Percentiles rank a stretch among this genome's conserved stretches.
phyloP scores from a whole-genome alignment of 495 filamentous ascomycete species.

The Podospora comata region DNA sequence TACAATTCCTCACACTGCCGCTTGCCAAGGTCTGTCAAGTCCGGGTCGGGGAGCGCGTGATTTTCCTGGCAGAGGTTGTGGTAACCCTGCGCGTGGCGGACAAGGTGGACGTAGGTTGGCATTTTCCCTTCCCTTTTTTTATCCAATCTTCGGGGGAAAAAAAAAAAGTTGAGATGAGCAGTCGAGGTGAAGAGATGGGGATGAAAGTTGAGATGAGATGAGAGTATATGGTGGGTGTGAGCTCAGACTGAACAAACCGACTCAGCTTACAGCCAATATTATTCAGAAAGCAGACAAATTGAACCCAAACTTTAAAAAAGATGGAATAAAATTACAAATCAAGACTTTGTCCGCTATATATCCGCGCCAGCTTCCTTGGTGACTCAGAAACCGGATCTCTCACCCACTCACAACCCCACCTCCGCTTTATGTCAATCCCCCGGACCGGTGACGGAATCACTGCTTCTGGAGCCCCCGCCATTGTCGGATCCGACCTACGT shows the following conservation, averaged over 20 bases:
- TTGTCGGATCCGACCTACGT: background rate
- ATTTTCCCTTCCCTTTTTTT: background rate
- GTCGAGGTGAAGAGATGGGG: background rate
- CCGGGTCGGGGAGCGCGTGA: slow-evolving; percentile 71
- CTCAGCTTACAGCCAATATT: background rate
- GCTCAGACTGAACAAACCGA: background rate
- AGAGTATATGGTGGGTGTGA: background rate
- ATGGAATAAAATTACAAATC: background rate
- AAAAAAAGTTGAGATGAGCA: background rate
- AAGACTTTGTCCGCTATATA: background rate
- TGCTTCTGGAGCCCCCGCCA: background rate
- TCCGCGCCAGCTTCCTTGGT: background rate
- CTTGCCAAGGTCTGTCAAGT: slow-evolving; percentile 72
- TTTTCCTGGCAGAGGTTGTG: slow-evolving; percentile 78
- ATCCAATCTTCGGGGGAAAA: background rate
- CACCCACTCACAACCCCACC: background rate
- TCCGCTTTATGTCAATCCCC: background rate
- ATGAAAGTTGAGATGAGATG: background rate
- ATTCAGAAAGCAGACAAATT: no score
- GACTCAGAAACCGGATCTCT: background rate
- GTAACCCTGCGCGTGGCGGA: slow-evolving; percentile 59
- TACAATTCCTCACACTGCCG: slow-evolving; percentile 67
- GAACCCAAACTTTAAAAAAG: background rate
- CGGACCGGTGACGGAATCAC: slow-evolving; percentile 3
- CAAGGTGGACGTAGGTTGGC: slow-evolving; percentile 51